Evolutionary conservation across 2,329 filamentous ascomycete genomes (phyloP), one percentile per base, ranked within the genome.

Genomic region (Xylariales sp.): DNA sequence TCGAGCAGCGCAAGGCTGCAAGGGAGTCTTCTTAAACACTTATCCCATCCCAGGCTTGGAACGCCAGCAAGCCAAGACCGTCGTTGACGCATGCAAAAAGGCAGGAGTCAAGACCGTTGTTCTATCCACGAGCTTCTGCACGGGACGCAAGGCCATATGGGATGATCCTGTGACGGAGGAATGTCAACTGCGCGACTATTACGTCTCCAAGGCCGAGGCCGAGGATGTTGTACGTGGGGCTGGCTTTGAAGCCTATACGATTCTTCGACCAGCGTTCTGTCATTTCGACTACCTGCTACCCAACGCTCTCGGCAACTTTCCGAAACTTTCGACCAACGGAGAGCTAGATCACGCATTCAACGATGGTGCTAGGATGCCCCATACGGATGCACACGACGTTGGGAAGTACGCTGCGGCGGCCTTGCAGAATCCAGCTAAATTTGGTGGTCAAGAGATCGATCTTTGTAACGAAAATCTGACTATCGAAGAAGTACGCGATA

Each of bases 171-270:
- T 10, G 1, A 50, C 46, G 0, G 38, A 51, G 12, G 36, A 49
- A 10, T 10, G 31, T 4, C 11, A 33, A 0, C 43, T 64, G n/a
- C 40, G 31, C 22, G 44, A 15, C 0, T 64, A 70, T 46, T 70
- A 55, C 40, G 38, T 46, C 20, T 66, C 62, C 35, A 70, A 70
- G 50, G 50, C 57, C 1, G 44, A 49, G 0, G 55, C 68, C 11
- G 67, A 70, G 31, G 53, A 59, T 1, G 41, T 46, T 2, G 57
- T 64, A 1, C 58, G 55, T 7, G 14, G 8, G 1, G 55, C 48
- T n/a, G 52, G 49, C 5, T 59, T 63, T 14, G 38, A 46, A 4
- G 42, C 52, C 5, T 63, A 62, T 48, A 63, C 61, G 0, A 61
- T 65, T 34, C 48, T 65, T 10, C 56, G 60, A 1, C 61, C 62